Conservation (phyloP, 1,139 yeast species). For the Blastobotrys illinoisensis region DNA sequence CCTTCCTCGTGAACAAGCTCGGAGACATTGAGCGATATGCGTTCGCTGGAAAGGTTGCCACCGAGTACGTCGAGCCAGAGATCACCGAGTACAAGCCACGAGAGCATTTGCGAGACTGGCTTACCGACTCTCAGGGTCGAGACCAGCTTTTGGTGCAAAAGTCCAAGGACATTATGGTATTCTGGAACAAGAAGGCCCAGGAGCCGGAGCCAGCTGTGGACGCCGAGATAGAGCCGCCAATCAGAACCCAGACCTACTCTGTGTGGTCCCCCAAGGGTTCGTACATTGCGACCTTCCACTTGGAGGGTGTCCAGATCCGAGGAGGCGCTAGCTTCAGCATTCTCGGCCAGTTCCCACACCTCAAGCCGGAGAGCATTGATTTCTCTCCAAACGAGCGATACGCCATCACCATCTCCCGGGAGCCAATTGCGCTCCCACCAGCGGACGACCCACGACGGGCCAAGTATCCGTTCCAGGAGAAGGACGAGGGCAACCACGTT, state of each 20-base stretch:
- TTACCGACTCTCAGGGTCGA: constrained; percentile 81
- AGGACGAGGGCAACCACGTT: constrained; percentile 87
- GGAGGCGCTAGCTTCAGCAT: constrained; percentile 77
- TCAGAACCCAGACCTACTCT: constrained; percentile 80
- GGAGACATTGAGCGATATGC: constrained; percentile 82
- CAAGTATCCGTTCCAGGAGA: constrained; percentile 76
- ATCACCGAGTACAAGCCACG: constrained; percentile 65
- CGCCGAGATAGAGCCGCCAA: constrained; percentile 45
- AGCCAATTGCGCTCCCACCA: constrained; percentile 69
- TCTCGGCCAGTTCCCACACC: constrained; percentile 77
- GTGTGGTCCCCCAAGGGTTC: constrained; percentile 95
- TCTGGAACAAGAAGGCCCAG: constrained; percentile 77
- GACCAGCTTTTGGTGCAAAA: constrained; percentile 84
- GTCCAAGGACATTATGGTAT: constrained; percentile 76
- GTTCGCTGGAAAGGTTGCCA: constrained; percentile 56
- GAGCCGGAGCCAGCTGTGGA: constrained; percentile 75
- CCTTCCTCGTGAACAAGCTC: constrained; percentile 76
- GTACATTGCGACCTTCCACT: constrained; percentile 79
- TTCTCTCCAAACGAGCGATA: constrained; percentile 90
- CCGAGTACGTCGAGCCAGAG: constrained; percentile 64
- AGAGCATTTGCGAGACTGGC: constrained; percentile 86
- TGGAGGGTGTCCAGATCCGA: constrained; percentile 95
- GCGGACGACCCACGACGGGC: constrained; percentile 52
- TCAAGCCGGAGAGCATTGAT: constrained; percentile 83
- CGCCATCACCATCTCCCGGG: constrained; percentile 85